phyloP scores from a whole-genome alignment of 1,284 basidiomycete genomes.

The Moesziomyces sp. region DNA sequence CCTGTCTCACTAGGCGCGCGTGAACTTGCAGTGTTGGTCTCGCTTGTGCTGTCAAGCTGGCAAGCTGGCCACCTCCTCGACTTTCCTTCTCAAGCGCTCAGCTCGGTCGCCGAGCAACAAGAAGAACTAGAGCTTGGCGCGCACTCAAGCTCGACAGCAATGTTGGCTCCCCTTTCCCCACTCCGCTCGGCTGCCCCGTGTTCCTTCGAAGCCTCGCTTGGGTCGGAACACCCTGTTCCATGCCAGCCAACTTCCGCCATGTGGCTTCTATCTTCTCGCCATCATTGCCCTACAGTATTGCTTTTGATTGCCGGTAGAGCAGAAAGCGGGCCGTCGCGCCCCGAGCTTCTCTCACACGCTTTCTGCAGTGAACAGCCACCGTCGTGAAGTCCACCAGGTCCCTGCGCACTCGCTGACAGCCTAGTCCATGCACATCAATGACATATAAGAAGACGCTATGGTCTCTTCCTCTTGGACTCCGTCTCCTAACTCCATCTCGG shows the following conservation, averaged over 20 bases:
- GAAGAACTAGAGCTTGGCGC: too few relatives aligned
- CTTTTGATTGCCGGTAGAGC: too few relatives aligned
- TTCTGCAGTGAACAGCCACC: too few relatives aligned
- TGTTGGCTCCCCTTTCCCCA: neutral
- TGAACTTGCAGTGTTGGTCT: constrained; percentile 11
- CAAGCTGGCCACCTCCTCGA: neutral
- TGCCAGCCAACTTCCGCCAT: constrained; percentile 14
- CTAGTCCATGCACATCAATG: too few relatives aligned
- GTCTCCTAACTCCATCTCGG: constrained; percentile 10
- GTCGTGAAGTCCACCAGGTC: too few relatives aligned
- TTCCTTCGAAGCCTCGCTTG: constrained; percentile 36
- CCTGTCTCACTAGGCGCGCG: neutral
- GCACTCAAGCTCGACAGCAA: too few relatives aligned
- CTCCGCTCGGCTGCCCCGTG: constrained; percentile 16
- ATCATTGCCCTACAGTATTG: too few relatives aligned
- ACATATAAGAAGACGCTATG: constrained; percentile 8
- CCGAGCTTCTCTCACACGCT: too few relatives aligned
- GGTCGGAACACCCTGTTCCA: constrained; percentile 31
- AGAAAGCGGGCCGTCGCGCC: too few relatives aligned
- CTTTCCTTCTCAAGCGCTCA: neutral
- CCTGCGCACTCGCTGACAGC: too few relatives aligned
- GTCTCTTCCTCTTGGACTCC: neutral
- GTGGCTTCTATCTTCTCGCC: constrained; percentile 3
- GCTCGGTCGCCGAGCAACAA: too few relatives aligned
- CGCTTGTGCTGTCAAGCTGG: constrained; percentile 2